Evolutionary conservation across 2,329 filamentous ascomycete species (phyloP), one percentile per base, ranked within the genome.

Genomic region (Myotisia sp.): DNA sequence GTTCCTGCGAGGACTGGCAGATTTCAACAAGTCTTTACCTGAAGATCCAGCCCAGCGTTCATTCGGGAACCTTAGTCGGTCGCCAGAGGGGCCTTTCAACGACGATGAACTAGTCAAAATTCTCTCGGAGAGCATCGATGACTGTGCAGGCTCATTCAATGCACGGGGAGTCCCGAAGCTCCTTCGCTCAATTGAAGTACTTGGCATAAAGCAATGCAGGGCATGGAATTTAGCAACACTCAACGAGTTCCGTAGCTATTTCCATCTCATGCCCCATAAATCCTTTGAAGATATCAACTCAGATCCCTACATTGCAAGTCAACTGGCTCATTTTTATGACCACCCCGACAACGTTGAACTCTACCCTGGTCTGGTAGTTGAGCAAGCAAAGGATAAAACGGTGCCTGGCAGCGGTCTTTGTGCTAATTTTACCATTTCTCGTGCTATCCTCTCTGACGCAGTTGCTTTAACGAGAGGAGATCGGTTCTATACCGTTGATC

Each of bases 141-240:
- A 84, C 47, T 68, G 70, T 10, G 78, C 79, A 0, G 73, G 74
- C 4, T 67, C 72, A 0, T 84, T 82, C 44, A 78, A 79, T 0
- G 72, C 71, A 0, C 72, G 72, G 6, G 79, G 80, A 39, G 76
- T 87, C 0, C 83, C 83, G 0, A 63, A 70, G 5, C 68, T 76
- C 14, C 71, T 90, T 68, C 72, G 74, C 42, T 70, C 75, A 1
- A 69, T 90, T 14, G 82, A 90, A 54, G 78, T 86, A 23, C 59
- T 87, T 5, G 82, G 81, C 19, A 87, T 90, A 35, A 64, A 81
- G 23, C 79, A 85, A 42, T 76, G 78, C 3, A 67, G 83, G 16
- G 69, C 71, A 38, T 90, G 83, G 82, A 38, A 39, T 23, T 24
- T 43, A n/a, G 36, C 37, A 1, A 56, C 54, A 4, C 43, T 60